phyloP scores from a whole-genome alignment of 2,329 filamentous ascomycete genomes.

The Neopestalotiopsis sp. region DNA sequence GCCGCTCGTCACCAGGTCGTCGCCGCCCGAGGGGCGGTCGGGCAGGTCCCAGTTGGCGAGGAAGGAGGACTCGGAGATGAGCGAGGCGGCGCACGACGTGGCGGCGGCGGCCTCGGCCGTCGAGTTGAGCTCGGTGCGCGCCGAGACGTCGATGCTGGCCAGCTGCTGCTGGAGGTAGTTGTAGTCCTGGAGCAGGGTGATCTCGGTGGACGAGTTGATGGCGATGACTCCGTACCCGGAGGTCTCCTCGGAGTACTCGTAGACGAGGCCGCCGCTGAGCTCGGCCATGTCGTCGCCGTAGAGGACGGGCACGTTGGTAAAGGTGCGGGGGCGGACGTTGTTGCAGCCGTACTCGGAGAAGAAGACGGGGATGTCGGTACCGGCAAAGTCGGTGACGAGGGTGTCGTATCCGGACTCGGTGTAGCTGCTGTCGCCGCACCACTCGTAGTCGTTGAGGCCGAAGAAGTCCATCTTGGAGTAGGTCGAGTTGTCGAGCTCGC shows the following conservation, averaged over 20 bases:
- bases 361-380: conserved; percentile 72
- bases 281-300: conserved; percentile 62
- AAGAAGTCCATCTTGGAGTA: conserved; percentile 66
- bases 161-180: conserved; percentile 13
- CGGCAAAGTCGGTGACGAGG: conserved; percentile 66
- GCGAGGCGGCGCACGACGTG: conserved; percentile 64
- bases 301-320: conserved; percentile 73
- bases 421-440: conserved; percentile 68
- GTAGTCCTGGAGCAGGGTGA: conserved; percentile 15
- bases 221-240: conserved; percentile 67
- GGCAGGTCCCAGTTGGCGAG: conserved; percentile 73
- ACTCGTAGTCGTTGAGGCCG: conserved; percentile 75
- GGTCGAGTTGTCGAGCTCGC: conserved; percentile 61
- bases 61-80: conserved; percentile 72
- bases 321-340: conserved; percentile 65
- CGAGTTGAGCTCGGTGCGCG: conserved; percentile 67
- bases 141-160: conserved; percentile 43
- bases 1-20: conserved; percentile 75
- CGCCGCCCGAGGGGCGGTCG: conserved; percentile 64
- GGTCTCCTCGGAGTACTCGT: conserved; percentile 75
- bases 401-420: conserved; percentile 63
- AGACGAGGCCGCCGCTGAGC: conserved; percentile 76
- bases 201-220: conserved; percentile 56
- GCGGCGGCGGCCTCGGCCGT: conserved; percentile 51
- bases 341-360: conserved; percentile 83